Percentiles rank a stretch among this genome's conserved stretches.
phyloP scores from a whole-genome alignment of 768 basidiomycete species.

The Antrodiella citrinella region DNA sequence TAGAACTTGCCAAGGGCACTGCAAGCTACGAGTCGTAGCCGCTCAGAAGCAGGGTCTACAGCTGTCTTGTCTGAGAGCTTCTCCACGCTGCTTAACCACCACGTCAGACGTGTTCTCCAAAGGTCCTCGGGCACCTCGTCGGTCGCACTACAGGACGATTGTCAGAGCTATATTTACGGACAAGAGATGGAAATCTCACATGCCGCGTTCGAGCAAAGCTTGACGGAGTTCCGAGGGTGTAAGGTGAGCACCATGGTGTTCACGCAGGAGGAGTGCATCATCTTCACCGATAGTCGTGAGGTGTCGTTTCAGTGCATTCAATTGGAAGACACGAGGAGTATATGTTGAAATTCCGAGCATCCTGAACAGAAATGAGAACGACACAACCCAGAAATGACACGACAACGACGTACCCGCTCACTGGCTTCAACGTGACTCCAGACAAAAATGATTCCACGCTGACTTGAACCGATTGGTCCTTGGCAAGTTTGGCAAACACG shows the following conservation, averaged over 20 bases:
- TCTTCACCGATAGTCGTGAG: slow-evolving; percentile 42
- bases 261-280: slow-evolving; percentile 51
- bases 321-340: slow-evolving; percentile 27
- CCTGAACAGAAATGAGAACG: slow-evolving; percentile 12
- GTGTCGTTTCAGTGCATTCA: slow-evolving; percentile 29
- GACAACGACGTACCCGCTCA: slow-evolving; percentile 50
- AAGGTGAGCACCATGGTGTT: slow-evolving; percentile 36
- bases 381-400: not conserved
- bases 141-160: slow-evolving; percentile 24
- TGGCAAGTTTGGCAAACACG: slow-evolving; percentile 15
- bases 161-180: not conserved
- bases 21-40: slow-evolving; percentile 41
- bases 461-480: slow-evolving; percentile 16
- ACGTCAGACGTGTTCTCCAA: slow-evolving; percentile 43
- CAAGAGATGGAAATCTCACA: slow-evolving; percentile 39
- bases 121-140: slow-evolving; percentile 31
- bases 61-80: slow-evolving; percentile 19
- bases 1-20: slow-evolving; percentile 21
- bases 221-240: slow-evolving; percentile 49
- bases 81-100: slow-evolving; percentile 55
- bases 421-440: slow-evolving; percentile 23
- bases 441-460: slow-evolving; percentile 14
- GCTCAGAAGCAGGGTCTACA: slow-evolving; percentile 35
- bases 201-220: slow-evolving; percentile 68
- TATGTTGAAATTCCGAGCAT: slow-evolving; percentile 30